Evolutionary conservation across 441 rosid genomes (phyloP), one percentile per base, ranked within the genome.

Genomic region (Aquilaria agallochum): DNA sequence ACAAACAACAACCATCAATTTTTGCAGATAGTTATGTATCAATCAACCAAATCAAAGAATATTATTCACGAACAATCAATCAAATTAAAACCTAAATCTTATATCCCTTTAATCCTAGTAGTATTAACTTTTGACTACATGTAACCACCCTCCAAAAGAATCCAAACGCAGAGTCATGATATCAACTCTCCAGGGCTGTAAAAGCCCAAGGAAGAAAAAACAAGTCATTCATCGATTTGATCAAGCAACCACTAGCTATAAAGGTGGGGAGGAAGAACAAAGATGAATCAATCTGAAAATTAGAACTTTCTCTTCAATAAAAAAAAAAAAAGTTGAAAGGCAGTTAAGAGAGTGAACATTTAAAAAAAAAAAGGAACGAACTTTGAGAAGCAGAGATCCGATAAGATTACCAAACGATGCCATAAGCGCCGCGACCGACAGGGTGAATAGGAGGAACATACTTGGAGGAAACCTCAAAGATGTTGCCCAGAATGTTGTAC

Each of bases 351-450:
- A 20, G 27, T 20, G 27, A 20, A 20, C 27, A 20, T 34, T 46
- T 20, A 31, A 55, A 40, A 53, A 52, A 31, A 42, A 50, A 30
- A 53, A 36, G 7, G 20, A 62, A n/a, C 42, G 48, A 15, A 9
- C 14, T 60, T 61, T 49, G 9, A 27, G 30, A 20, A 57, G 50
- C 14, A 67, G 47, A 58, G 45, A 40, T 40, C 9, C 45, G 45
- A 40, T 40, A 5, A 67, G 32, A 32, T 74, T 71, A 88, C 97
- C 96, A 91, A 59, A 91, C 96, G 62, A 88, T 83, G 67, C 97
- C 96, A 64, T 73, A 84, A 13, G 97, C 90, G 30, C 97, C 97
- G 53, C 92, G 86, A 46, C 97, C 97, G 2, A 91, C 75, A 2
- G 96, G 89, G 11, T 82, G 81, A 51, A 91, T 77, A 34, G 92